Evolutionary conservation across 106 monocot genomes (phyloP).

Genomic region (Agapanthus africanus): DNA sequence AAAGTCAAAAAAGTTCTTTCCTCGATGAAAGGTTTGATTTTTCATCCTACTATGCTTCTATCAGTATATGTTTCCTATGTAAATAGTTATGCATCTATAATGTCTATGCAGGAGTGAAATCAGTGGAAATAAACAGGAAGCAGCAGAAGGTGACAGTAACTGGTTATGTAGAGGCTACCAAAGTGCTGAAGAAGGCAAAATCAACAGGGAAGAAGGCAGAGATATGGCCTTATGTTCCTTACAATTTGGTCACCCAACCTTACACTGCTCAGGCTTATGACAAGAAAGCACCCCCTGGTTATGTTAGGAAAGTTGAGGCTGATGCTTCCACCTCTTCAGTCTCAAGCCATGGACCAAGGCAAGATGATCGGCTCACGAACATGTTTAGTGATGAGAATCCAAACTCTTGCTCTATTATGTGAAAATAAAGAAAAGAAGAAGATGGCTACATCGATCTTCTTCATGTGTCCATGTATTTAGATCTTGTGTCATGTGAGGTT

Average conservation of each 20-base stretch:
- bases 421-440: too few species aligned
- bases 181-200: slow-evolving; percentile 36
- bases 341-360: not conserved
- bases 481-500: too few species aligned
- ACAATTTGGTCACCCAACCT: slow-evolving; percentile 24
- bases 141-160: slow-evolving; percentile 33
- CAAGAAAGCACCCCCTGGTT: slow-evolving; percentile 41
- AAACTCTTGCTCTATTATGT: slow-evolving; percentile 46
- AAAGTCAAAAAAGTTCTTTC: slow-evolving; percentile 52
- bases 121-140: slow-evolving; percentile 30
- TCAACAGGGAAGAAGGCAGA: slow-evolving; percentile 38
- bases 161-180: slow-evolving; percentile 32
- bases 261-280: slow-evolving; percentile 28
- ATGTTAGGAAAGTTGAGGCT: slow-evolving; percentile 39
- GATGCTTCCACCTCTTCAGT: not conserved
- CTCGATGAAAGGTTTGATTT: slow-evolving; percentile 39
- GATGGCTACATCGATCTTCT: too few species aligned
- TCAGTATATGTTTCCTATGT: too few species aligned
- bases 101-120: slow-evolving; percentile 23
- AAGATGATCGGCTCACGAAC: slow-evolving; percentile 26
- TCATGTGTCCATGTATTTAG: too few species aligned
- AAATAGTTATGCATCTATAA: too few species aligned
- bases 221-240: slow-evolving; percentile 43
- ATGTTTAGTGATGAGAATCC: slow-evolving; percentile 52
- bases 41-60: too few species aligned